phyloP scores from a whole-genome alignment of 2,329 filamentous ascomycete species.

The Exophiala lecanii-corni region DNA sequence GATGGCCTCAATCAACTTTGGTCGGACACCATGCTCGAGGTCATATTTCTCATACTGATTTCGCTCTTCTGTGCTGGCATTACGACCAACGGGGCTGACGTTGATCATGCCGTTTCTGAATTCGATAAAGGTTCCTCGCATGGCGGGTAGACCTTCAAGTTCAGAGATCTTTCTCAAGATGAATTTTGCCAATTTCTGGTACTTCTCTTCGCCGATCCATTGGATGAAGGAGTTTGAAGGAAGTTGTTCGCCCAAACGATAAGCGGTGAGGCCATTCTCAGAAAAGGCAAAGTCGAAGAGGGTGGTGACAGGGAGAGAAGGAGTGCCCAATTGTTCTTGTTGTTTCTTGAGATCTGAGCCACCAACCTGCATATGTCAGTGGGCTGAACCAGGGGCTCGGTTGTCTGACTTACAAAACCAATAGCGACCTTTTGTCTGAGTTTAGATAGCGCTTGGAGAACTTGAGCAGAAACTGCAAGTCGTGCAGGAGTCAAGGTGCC shows the following conservation, averaged over 20 bases:
- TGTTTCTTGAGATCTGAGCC: constrained; percentile 91
- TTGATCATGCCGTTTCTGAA: constrained; percentile 65
- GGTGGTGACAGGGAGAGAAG: constrained; percentile 64
- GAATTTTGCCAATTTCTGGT: constrained; percentile 58
- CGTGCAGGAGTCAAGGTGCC: constrained; percentile 82
- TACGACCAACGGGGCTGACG: constrained; percentile 64
- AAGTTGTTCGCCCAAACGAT: constrained; percentile 72
- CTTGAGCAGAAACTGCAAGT: constrained; percentile 70
- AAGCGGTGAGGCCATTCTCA: constrained; percentile 93
- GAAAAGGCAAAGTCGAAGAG: constrained; percentile 98
- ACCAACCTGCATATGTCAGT: constrained; percentile 53
- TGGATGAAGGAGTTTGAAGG: constrained; percentile 81
- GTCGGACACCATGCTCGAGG: constrained; percentile 68
- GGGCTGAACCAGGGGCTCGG: constrained; percentile 2
- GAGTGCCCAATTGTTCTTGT: constrained; percentile 84
- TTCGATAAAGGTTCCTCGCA: constrained; percentile 64
- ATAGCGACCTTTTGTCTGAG: constrained; percentile 86
- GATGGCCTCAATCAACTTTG: constrained; percentile 69
- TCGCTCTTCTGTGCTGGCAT: constrained; percentile 75
- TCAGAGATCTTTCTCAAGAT: constrained; percentile 58
- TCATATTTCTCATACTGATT: constrained; percentile 80
- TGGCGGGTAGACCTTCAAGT: constrained; percentile 54
- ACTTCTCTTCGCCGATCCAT: constrained; percentile 80
- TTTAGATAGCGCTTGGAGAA: constrained; percentile 71
- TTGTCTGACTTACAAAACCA: constrained; percentile 56